Percentiles rank a stretch among this genome's conserved stretches.
phyloP scores from a whole-genome alignment of 2,329 filamentous ascomycete genomes.

The Aplosporella prunicola region DNA sequence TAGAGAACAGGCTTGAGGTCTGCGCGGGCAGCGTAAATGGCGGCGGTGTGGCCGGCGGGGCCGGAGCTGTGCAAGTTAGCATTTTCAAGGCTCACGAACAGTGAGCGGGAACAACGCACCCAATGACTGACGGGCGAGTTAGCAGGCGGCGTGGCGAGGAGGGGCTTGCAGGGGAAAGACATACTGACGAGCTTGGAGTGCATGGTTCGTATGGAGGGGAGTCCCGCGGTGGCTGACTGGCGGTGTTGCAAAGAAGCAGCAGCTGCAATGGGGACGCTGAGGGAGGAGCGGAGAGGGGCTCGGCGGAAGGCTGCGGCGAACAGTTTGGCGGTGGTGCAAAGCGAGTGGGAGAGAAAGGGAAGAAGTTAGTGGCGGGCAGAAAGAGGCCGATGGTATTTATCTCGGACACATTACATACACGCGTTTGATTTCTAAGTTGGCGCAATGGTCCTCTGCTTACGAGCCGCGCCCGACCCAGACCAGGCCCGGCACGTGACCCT shows the following conservation, averaged over 20 bases:
- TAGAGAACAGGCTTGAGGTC: conserved; percentile 93
- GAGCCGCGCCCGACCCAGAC: conserved; percentile 7
- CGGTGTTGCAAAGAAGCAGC: conserved; percentile 60
- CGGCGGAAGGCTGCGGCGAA: conserved; percentile 76
- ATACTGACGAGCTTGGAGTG: conserved; percentile 86
- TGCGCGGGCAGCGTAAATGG: conserved; percentile 89
- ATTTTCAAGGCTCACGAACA: too few species aligned
- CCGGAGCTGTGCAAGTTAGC: conserved; percentile 76
- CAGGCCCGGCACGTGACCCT: conserved; percentile 1
- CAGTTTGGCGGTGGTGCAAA: conserved; percentile 61
- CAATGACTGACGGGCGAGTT: conserved; percentile 25
- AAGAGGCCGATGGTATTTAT: conserved; percentile 7
- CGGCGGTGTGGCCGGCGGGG: conserved; percentile 93
- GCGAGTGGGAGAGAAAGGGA: not conserved
- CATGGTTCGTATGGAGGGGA: conserved; percentile 53
- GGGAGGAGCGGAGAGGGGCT: conserved; percentile 61
- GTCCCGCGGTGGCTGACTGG: conserved; percentile 31
- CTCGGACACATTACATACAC: not conserved
- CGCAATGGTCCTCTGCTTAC: conserved; percentile 10
- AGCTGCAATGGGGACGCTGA: conserved; percentile 62
- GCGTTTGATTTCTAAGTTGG: conserved; percentile 11
- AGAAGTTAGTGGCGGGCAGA: conserved; percentile 2
- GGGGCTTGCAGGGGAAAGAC: conserved; percentile 33
- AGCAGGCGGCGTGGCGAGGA: conserved; percentile 14
- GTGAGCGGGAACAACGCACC: conserved; percentile 18